Conservation (phyloP, 768 basidiomycete genomes). For the Kwoniella dejecticola region DNA sequence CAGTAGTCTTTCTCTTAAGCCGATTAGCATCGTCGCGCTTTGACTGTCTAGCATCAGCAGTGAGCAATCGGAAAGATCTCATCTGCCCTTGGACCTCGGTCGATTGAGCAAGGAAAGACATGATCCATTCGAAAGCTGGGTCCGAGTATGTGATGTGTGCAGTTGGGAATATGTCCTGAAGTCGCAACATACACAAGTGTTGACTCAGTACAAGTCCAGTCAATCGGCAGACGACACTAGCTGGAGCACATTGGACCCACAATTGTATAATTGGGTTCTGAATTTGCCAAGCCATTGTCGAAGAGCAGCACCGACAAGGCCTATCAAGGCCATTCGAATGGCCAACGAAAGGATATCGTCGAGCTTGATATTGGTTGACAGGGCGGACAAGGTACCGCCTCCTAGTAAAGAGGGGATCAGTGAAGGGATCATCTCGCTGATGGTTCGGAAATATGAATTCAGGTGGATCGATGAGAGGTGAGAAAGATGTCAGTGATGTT, state of each 20-base stretch:
- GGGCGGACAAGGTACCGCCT: too few species aligned
- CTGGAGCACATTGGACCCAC: not conserved
- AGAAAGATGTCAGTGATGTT: too few species aligned
- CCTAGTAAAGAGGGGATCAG: too few species aligned
- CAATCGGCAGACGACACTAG: not conserved
- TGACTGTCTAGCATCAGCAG: conserved; percentile 24
- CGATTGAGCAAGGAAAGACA: conserved; percentile 38
- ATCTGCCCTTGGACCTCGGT: conserved; percentile 31
- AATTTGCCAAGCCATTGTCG: not conserved
- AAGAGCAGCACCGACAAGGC: conserved; percentile 1
- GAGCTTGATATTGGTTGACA: conserved; percentile 1
- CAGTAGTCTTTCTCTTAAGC: not conserved
- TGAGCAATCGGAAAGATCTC: conserved; percentile 28
- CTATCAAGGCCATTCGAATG: conserved; percentile 8
- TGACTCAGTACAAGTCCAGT: not conserved
- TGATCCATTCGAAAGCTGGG: conserved; percentile 35
- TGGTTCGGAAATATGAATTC: too few species aligned
- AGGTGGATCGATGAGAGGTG: too few species aligned
- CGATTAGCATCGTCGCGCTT: conserved; percentile 8
- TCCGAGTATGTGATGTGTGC: conserved; percentile 31
- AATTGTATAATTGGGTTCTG: not conserved
- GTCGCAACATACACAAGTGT: too few species aligned
- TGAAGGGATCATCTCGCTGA: too few species aligned
- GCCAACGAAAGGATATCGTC: conserved; percentile 4
- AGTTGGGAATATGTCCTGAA: conserved; percentile 38